phyloP scores from a whole-genome alignment of 129 eudicot species.

The Cynara cardunculus region DNA sequence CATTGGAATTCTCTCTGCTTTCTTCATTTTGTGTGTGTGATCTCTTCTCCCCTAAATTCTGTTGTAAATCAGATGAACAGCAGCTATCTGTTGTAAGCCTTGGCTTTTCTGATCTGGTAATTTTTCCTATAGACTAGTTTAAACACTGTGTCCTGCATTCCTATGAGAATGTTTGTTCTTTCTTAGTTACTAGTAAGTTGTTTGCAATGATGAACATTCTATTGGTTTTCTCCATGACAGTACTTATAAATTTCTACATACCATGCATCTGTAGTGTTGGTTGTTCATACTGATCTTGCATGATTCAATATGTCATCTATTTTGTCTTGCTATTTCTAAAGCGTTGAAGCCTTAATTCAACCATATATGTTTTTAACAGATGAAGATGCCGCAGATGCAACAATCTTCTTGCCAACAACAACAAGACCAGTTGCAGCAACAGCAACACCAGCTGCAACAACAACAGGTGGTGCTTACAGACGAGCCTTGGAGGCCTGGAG shows the following conservation, averaged over 20 bases:
- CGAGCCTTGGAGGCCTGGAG: slow-evolving; percentile 1
- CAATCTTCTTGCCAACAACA: slow-evolving; percentile 84
- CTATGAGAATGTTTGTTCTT: neutral
- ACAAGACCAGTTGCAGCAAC: slow-evolving; percentile 80
- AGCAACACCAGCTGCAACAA: slow-evolving; percentile 68
- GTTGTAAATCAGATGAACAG: neutral
- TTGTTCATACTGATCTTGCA: slow-evolving; percentile 5
- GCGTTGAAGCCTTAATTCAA: slow-evolving; percentile 8
- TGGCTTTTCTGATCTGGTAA: too few relatives aligned
- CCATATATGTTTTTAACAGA: slow-evolving; percentile 38
- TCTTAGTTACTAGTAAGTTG: neutral
- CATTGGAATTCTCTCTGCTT: neutral
- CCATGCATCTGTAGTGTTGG: neutral
- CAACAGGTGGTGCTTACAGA: slow-evolving; percentile 48
- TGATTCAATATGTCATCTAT: neutral
- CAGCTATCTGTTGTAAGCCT: too few relatives aligned
- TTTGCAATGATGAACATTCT: neutral
- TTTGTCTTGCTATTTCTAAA: neutral
- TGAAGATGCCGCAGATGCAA: slow-evolving; percentile 84
- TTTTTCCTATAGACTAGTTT: too few relatives aligned
- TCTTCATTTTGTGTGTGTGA: neutral
- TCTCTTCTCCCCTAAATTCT: neutral
- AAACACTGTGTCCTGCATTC: neutral
- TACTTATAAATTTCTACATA: neutral
- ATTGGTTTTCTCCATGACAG: neutral